Conservation (phyloP, 164 flowering plant genomes). For the Sedum album region DNA sequence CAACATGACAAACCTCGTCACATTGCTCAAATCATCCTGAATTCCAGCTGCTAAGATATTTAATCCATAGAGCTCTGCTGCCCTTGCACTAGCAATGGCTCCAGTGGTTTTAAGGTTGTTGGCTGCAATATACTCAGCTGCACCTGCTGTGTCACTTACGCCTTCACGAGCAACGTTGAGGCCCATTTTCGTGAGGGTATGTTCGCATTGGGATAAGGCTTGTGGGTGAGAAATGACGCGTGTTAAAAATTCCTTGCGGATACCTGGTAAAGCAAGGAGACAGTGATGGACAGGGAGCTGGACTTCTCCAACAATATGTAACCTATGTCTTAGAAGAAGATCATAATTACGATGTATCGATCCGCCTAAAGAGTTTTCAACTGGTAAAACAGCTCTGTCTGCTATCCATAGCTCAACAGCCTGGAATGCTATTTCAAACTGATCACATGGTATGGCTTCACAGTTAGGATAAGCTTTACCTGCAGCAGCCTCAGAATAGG, state of each 20-base stretch:
- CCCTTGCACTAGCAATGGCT: conserved; percentile 55
- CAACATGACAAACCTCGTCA: conserved; percentile 44
- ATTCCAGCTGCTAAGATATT: conserved; percentile 44
- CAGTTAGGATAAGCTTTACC: neutral
- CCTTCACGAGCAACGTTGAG: conserved; percentile 19
- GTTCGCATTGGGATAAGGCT: conserved; percentile 38
- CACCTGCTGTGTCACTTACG: conserved; percentile 24
- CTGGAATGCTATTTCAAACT: conserved; percentile 21
- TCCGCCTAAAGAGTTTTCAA: conserved; percentile 63
- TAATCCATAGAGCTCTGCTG: conserved; percentile 61
- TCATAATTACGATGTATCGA: conserved; percentile 69
- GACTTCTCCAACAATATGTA: conserved; percentile 73
- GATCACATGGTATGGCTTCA: neutral
- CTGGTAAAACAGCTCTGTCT: conserved; percentile 65
- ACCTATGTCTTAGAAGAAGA: conserved; percentile 59
- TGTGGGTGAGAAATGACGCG: conserved; percentile 63
- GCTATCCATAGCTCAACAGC: conserved; percentile 71
- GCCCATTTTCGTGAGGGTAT: conserved; percentile 17
- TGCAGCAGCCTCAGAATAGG: conserved; percentile 4
- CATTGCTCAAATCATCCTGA: conserved; percentile 42
- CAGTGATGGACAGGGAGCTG: conserved; percentile 53
- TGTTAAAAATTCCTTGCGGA: conserved; percentile 40
- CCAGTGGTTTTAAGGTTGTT: conserved; percentile 20
- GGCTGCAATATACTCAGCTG: conserved; percentile 38
- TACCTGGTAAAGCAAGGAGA: conserved; percentile 60